Conservation (phyloP, 208 protist species). For the Leishmania mexicana region DNA sequence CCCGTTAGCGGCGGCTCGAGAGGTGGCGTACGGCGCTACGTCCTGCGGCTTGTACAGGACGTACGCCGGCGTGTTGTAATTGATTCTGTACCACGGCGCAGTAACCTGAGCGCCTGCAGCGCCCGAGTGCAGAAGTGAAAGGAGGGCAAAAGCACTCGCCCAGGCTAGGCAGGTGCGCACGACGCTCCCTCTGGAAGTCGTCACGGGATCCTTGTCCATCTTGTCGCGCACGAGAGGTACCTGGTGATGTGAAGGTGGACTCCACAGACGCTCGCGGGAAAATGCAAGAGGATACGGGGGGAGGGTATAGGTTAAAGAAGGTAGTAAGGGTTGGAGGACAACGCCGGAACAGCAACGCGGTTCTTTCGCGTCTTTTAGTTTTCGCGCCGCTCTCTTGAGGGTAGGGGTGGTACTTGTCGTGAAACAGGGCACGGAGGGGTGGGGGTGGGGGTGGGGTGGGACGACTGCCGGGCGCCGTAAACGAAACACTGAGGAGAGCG, state of each 20-base stretch:
- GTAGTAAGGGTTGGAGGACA: no score
- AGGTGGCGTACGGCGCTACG: neutral
- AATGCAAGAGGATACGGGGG: neutral
- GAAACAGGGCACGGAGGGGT: neutral
- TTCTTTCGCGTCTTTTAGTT: neutral
- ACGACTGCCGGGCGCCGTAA: neutral
- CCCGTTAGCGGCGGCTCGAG: conserved; percentile 7
- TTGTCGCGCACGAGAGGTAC: neutral
- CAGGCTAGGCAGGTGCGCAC: neutral
- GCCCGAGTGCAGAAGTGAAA: neutral
- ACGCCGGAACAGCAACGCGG: neutral
- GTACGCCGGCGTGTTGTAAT: conserved; percentile 15
- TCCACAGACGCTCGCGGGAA: neutral
- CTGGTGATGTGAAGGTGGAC: neutral
- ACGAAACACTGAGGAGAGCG: neutral
- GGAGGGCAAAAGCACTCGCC: neutral
- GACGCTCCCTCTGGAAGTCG: neutral
- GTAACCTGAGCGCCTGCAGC: neutral
- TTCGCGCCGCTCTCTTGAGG: neutral
- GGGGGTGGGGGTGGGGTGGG: neutral
- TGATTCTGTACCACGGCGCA: neutral
- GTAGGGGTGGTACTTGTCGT: neutral
- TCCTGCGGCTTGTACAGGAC: conserved; percentile 14
- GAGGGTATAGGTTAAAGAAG: neutral
- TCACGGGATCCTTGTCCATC: neutral